phyloP scores from a whole-genome alignment of 139 green algal species.

The Ostreobium quekettii region DNA sequence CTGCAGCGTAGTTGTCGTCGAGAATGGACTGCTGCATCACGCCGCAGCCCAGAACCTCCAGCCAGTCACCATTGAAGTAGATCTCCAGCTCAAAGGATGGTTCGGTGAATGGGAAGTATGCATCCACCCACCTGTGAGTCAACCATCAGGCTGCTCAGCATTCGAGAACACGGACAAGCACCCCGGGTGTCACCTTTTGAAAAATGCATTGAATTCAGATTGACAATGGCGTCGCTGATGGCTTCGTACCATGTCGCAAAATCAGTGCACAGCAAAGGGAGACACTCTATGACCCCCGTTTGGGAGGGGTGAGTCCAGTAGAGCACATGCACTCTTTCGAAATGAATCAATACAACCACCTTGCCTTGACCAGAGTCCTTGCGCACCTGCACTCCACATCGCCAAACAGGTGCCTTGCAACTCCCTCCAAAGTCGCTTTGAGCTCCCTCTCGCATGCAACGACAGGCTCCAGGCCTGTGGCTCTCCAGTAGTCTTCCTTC shows the following conservation, averaged over 20 bases:
- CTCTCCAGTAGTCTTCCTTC: slow-evolving; percentile 50
- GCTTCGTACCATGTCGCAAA: no score
- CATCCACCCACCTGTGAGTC: slow-evolving; percentile 72
- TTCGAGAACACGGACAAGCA: no score
- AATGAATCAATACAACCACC: no score
- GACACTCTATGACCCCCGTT: no score
- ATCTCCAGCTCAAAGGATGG: slow-evolving; percentile 97
- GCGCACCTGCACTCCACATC: slow-evolving; percentile 44
- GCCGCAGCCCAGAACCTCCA: slow-evolving; percentile 97
- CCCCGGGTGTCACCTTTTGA: no score
- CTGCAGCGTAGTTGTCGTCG: slow-evolving; percentile 50
- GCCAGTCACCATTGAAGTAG: slow-evolving; percentile 93
- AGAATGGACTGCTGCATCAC: slow-evolving; percentile 92
- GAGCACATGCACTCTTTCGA: no score
- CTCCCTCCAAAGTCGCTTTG: slow-evolving; percentile 81
- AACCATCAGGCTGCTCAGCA: no score
- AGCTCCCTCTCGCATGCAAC: slow-evolving; percentile 67
- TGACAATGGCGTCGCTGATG: no score
- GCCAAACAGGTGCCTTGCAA: slow-evolving; percentile 36
- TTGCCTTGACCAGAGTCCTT: no score
- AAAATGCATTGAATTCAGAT: no score
- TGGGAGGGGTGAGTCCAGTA: no score
- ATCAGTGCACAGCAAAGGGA: no score
- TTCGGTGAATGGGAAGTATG: slow-evolving; percentile 99
- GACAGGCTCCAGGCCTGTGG: slow-evolving; percentile 38